phyloP scores from a whole-genome alignment of 176 grass and related monocot species.

The Carex kokanica region DNA sequence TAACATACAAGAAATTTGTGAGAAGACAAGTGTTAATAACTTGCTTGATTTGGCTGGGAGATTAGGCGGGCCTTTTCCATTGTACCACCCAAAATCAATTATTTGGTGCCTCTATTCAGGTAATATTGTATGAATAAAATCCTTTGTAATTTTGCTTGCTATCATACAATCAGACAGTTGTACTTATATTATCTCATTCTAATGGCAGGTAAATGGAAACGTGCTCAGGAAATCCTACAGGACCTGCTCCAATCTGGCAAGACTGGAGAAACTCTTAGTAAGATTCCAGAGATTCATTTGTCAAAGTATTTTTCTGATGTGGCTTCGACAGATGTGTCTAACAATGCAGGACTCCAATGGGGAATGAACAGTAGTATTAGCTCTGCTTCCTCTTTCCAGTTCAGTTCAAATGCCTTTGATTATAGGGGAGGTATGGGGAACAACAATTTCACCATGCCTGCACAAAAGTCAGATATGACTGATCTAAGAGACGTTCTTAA shows the following conservation, averaged over 20 bases:
- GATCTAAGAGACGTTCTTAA: slow-evolving; percentile 42
- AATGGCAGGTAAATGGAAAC: slow-evolving; percentile 80
- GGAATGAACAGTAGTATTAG: slow-evolving; percentile 48
- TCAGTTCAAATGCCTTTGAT: slow-evolving; percentile 43
- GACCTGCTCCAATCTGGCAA: slow-evolving; percentile 65
- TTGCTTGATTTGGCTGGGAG: slow-evolving; percentile 66
- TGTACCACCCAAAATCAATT: slow-evolving; percentile 72
- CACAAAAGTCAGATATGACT: slow-evolving; percentile 47
- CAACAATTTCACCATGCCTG: slow-evolving; percentile 33
- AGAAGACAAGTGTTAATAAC: slow-evolving; percentile 44
- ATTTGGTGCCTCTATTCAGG: slow-evolving; percentile 90
- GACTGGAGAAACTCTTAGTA: slow-evolving; percentile 34
- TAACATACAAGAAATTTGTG: slow-evolving; percentile 16
- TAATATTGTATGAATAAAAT: slow-evolving; percentile 30
- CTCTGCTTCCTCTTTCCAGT: slow-evolving; percentile 38
- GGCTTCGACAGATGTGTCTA: slow-evolving; percentile 37
- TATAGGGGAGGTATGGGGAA: slow-evolving; percentile 29
- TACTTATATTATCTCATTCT: not conserved
- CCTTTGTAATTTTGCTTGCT: slow-evolving; percentile 13
- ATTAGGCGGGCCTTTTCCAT: slow-evolving; percentile 51
- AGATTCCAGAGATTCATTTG: slow-evolving; percentile 55
- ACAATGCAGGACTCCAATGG: slow-evolving; percentile 61
- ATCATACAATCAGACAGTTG: not conserved
- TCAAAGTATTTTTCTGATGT: slow-evolving; percentile 48
- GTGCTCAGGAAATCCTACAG: slow-evolving; percentile 47